phyloP scores from a whole-genome alignment of 2,329 filamentous ascomycete genomes.

The Hypoxylon sp. region DNA sequence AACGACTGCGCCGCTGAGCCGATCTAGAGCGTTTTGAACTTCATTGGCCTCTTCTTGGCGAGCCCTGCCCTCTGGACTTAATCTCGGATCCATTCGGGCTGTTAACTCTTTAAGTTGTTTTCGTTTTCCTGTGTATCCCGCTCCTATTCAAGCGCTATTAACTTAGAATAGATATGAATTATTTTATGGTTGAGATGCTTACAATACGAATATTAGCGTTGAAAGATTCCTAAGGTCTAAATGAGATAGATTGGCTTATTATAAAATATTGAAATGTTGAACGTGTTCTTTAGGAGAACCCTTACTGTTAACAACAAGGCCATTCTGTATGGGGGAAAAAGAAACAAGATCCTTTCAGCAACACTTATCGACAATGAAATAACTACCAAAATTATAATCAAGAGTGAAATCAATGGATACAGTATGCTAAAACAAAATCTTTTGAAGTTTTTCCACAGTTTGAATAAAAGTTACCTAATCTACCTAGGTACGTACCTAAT shows the following conservation, averaged over 20 bases:
- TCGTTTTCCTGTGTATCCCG: not conserved
- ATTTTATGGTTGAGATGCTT: not conserved
- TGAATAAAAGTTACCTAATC: no score
- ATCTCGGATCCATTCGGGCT: no score
- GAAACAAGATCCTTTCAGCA: slow-evolving; percentile 2
- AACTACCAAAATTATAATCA: not conserved
- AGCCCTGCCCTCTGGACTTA: no score
- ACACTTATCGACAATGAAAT: not conserved
- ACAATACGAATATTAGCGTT: not conserved
- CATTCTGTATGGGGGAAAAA: slow-evolving; percentile 1
- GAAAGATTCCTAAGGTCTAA: not conserved
- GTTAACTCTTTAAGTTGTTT: not conserved
- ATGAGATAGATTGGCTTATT: not conserved
- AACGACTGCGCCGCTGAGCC: not conserved
- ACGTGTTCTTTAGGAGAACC: not conserved
- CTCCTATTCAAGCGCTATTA: no score
- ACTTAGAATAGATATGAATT: no score
- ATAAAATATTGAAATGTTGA: not conserved
- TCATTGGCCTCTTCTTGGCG: not conserved
- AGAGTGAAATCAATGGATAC: not conserved
- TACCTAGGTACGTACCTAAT: no score
- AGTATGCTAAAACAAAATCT: not conserved
- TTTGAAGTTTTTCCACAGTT: no score
- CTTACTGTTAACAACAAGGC: not conserved
- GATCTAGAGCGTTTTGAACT: not conserved